Percentiles rank a stretch among this genome's conserved stretches.
Conservation (phyloP, 257 asterid genomes). For the Nicotiana attenuata region DNA sequence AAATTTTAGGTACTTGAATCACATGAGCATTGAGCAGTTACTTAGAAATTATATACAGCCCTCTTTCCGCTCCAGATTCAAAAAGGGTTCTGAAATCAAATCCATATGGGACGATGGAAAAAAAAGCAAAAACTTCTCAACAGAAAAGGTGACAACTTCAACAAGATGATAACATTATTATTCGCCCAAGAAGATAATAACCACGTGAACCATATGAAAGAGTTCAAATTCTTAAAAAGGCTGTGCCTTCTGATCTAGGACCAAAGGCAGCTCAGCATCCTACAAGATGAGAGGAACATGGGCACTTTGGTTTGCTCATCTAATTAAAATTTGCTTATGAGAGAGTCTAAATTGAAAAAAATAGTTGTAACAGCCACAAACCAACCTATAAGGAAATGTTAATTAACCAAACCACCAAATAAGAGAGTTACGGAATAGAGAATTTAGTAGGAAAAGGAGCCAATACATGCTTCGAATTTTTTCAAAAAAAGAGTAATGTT, state of each 20-base stretch:
- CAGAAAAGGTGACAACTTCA: neutral
- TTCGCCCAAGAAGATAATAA: neutral
- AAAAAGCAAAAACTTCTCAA: neutral
- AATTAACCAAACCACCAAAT: neutral
- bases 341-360: neutral
- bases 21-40: neutral
- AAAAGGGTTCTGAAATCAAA: neutral
- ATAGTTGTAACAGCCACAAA: neutral
- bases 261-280: neutral
- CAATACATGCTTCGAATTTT: neutral
- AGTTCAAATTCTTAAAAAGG: neutral
- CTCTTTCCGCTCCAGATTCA: neutral
- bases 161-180: neutral
- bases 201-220: neutral
- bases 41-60: neutral
- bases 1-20: neutral
- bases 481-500: neutral
- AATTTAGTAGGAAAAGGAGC: neutral
- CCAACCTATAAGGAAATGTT: neutral
- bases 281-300: neutral
- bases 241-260: neutral
- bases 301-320: neutral
- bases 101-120: no score
- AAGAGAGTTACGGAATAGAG: neutral
- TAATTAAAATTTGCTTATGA: neutral